Conservation (phyloP, 2,329 filamentous ascomycete genomes). For the Pestalotiopsis sp. region DNA sequence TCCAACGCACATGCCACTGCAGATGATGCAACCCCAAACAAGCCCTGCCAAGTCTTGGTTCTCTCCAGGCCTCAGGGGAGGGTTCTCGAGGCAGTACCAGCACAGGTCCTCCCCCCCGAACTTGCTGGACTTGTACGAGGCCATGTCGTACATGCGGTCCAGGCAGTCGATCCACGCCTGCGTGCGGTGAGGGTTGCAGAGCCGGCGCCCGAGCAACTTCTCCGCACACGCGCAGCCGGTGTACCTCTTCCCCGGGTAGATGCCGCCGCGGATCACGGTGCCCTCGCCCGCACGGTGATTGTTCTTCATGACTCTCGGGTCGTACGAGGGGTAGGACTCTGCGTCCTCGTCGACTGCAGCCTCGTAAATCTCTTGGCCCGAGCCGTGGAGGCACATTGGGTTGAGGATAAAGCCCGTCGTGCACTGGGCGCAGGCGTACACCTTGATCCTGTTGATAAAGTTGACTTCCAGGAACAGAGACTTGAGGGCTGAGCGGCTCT, state of each 20-base stretch:
- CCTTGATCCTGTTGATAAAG: neutral
- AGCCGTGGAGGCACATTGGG: neutral
- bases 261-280: conserved; percentile 8
- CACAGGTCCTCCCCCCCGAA: neutral
- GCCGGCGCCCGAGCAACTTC: conserved; percentile 31
- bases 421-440: neutral
- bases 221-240: conserved; percentile 39
- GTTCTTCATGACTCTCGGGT: neutral
- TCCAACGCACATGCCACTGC: neutral
- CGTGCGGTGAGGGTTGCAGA: conserved; percentile 37
- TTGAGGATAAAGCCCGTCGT: neutral
- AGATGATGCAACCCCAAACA: neutral
- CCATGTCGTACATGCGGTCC: neutral
- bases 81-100: neutral
- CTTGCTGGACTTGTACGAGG: neutral
- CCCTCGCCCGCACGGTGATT: neutral
- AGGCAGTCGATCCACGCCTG: conserved; percentile 21
- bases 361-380: neutral
- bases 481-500: conserved; percentile 4
- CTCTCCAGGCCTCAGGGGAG: neutral
- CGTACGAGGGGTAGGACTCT: neutral
- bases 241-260: conserved; percentile 15
- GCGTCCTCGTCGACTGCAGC: neutral
- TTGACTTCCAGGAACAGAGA: neutral
- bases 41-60: neutral